Evolutionary conservation across 305 asterid genomes (phyloP).

Genomic region (Coffea humblotiana): DNA sequence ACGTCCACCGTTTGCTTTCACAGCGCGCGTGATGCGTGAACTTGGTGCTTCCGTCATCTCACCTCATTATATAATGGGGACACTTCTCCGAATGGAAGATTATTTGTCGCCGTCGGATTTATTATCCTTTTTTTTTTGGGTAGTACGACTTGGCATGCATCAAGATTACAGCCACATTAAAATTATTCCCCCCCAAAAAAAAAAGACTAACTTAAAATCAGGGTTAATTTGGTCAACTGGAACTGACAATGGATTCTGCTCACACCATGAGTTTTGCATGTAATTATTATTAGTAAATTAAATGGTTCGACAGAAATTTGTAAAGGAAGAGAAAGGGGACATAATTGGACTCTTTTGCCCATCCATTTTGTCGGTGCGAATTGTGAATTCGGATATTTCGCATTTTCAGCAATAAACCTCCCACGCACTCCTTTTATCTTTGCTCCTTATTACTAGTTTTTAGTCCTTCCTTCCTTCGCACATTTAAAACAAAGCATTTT

Average conservation of each 20-base stretch:
- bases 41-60: not conserved
- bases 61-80: constrained; percentile 26
- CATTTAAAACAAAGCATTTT: too few species aligned
- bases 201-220: not conserved
- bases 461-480: too few species aligned
- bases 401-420: too few species aligned
- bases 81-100: constrained; percentile 41
- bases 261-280: not conserved
- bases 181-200: not conserved
- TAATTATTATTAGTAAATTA: not conserved
- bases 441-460: too few species aligned
- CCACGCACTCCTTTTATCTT: too few species aligned
- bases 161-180: not conserved
- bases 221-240: not conserved
- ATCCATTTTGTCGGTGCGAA: constrained; percentile 14
- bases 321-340: too few species aligned
- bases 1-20: constrained; percentile 22
- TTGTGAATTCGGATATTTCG: not conserved
- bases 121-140: not conserved
- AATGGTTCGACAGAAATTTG: too few species aligned
- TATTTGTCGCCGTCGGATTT: constrained; percentile 28
- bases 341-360: constrained; percentile 1
- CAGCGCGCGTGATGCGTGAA: constrained; percentile 52
- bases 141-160: not conserved
- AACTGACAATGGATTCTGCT: not conserved